Evolutionary conservation across 2,329 filamentous ascomycete genomes (phyloP).

Genomic region (Madurella mycetomatis): DNA sequence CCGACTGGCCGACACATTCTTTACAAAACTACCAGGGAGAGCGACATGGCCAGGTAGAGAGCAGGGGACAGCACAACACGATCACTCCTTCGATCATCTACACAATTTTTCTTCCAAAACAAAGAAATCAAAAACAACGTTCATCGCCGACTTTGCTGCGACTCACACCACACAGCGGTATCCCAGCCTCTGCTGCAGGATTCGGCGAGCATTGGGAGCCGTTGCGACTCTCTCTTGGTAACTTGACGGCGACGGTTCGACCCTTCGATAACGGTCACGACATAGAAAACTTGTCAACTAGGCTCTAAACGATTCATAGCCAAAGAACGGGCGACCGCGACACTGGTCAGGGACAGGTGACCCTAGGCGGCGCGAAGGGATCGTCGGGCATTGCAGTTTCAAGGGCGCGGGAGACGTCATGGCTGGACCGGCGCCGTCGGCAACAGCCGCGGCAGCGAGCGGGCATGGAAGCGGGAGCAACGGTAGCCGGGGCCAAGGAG

Average conservation of each 20-base stretch:
- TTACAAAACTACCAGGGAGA: background rate
- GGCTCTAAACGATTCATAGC: too few species aligned
- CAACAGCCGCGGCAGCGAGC: conserved; percentile 5
- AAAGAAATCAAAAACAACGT: background rate
- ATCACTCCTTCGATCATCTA: background rate
- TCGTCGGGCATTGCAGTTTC: background rate
- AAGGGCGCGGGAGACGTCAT: background rate
- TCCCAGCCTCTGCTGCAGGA: conserved; percentile 13
- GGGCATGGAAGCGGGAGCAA: conserved; percentile 3
- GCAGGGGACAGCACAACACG: background rate
- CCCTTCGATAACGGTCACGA: conserved; percentile 10
- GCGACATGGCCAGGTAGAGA: conserved; percentile 6
- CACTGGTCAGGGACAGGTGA: background rate
- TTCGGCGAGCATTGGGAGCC: conserved; percentile 11
- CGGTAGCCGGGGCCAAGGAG: conserved; percentile 7
- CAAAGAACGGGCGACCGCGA: background rate
- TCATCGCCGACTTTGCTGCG: background rate
- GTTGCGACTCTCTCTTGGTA: background rate
- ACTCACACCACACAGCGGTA: background rate
- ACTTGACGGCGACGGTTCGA: background rate
- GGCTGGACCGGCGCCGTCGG: conserved; percentile 6
- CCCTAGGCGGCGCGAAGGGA: too few species aligned
- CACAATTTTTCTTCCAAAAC: background rate
- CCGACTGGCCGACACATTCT: conserved; percentile 1
- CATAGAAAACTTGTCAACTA: background rate